Evolutionary conservation across 225 moss, liverwort and hornwort genomes (phyloP).

Genomic region (Takakia lepidozioides): DNA sequence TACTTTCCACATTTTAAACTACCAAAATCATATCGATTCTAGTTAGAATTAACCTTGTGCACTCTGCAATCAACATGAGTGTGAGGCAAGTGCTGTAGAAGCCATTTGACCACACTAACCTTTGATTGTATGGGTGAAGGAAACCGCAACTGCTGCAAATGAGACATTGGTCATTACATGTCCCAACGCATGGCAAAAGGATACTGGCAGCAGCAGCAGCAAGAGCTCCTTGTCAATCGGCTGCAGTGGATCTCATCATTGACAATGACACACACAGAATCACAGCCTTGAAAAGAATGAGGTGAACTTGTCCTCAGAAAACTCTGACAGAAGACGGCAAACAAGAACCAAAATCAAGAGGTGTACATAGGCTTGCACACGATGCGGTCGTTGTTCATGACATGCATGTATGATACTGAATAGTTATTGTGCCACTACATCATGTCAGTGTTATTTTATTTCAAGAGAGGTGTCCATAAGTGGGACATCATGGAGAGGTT

Average conservation of each 20-base stretch:
- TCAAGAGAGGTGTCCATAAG: too few relatives aligned
- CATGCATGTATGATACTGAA: too few relatives aligned
- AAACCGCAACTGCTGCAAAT: constrained; percentile 91
- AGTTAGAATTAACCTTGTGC: too few relatives aligned
- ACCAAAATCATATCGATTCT: too few relatives aligned
- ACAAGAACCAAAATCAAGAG: neutral
- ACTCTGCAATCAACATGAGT: constrained; percentile 1
- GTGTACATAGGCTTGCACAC: too few relatives aligned
- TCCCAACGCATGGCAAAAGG: constrained; percentile 91
- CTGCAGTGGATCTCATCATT: constrained; percentile 26
- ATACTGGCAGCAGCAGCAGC: constrained; percentile 62
- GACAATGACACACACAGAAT: neutral
- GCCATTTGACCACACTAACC: constrained; percentile 11
- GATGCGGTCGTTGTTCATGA: too few relatives aligned
- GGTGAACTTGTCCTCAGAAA: neutral
- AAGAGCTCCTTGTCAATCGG: constrained; percentile 58
- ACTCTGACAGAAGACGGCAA: neutral
- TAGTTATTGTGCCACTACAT: too few relatives aligned
- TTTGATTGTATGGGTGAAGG: constrained; percentile 98
- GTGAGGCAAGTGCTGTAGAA: neutral
- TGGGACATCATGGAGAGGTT: too few relatives aligned
- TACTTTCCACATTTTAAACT: too few relatives aligned
- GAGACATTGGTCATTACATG: constrained; percentile 98
- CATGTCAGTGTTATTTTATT: too few relatives aligned
- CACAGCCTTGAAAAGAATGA: neutral